phyloP scores from a whole-genome alignment of 257 asterid genomes.

The Handroanthus guayacan region DNA sequence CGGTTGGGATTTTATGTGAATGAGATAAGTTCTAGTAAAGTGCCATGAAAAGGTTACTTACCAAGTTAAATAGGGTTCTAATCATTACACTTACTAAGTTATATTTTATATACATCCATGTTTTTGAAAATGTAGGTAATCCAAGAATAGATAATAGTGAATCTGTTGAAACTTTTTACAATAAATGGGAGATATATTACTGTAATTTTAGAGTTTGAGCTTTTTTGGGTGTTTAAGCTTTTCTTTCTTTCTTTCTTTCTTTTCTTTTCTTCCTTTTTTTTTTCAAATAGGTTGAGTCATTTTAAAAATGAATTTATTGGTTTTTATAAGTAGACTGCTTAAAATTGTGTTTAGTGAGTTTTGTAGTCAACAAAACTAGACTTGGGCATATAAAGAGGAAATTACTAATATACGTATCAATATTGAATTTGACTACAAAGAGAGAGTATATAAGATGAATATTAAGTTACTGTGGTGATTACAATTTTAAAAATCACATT shows the following conservation, averaged over 20 bases:
- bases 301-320: not conserved
- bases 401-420: not conserved
- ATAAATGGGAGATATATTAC: not conserved
- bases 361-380: conserved; percentile 14
- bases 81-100: conserved; percentile 21
- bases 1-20: conserved; percentile 23
- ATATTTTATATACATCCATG: not conserved
- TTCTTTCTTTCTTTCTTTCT: not conserved
- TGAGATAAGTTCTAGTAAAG: not conserved
- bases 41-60: not conserved
- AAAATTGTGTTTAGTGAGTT: conserved; percentile 4
- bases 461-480: not conserved
- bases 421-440: conserved; percentile 8
- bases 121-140: not conserved
- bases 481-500: not conserved
- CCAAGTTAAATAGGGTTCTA: not conserved
- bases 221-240: not conserved
- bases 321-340: not conserved
- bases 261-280: not conserved
- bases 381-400: conserved; percentile 17
- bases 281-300: not conserved
- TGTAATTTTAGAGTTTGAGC: not conserved
- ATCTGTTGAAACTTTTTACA: not conserved
- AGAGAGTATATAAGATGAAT: not conserved
- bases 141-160: not conserved